These are phyloP conservation scores for Boletus reticulatus DNA, from an alignment of 768 basidiomycete genomes.

Conservation along the genomic window DNA sequence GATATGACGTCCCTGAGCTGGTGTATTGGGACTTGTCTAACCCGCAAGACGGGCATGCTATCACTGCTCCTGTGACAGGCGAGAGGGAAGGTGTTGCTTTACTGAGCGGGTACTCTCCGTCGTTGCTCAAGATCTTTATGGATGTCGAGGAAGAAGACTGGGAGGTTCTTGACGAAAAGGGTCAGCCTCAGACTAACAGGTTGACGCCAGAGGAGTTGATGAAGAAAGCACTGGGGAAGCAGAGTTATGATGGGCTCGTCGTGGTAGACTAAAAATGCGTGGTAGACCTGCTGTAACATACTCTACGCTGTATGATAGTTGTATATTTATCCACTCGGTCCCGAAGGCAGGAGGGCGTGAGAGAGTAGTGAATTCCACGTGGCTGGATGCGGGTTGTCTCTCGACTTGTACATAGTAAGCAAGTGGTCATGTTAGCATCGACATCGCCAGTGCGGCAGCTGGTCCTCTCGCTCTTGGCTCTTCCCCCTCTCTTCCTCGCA, in stretches of 20 bases:
- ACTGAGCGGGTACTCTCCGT: slow-evolving; percentile 67
- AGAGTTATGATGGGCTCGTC: slow-evolving; percentile 51
- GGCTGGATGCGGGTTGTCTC: too few species aligned
- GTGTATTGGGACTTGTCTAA: slow-evolving; percentile 66
- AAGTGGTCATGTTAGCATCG: slow-evolving; percentile 8
- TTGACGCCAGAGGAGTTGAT: slow-evolving; percentile 45
- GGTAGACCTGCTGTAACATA: neutral
- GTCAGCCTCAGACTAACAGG: slow-evolving; percentile 22
- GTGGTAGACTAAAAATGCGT: slow-evolving; percentile 10
- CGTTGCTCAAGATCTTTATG: slow-evolving; percentile 73
- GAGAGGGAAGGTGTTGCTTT: slow-evolving; percentile 62
- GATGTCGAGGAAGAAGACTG: slow-evolving; percentile 43
- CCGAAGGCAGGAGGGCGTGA: too few species aligned
- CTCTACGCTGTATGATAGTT: too few species aligned
- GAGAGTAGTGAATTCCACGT: neutral
- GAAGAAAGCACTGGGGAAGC: slow-evolving; percentile 46
- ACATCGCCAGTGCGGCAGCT: slow-evolving; percentile 18
- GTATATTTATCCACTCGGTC: too few species aligned
- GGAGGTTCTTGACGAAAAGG: slow-evolving; percentile 36
- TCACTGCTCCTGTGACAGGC: slow-evolving; percentile 47
- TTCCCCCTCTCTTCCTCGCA: slow-evolving; percentile 59
- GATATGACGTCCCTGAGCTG: slow-evolving; percentile 71
- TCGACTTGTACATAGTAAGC: too few species aligned
- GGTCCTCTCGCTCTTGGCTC: slow-evolving; percentile 46
- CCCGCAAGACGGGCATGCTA: slow-evolving; percentile 9